Base-by-base conservation (phyloP, 306 rosid genomes). In the Citrullus mucosospermus region DNA sequence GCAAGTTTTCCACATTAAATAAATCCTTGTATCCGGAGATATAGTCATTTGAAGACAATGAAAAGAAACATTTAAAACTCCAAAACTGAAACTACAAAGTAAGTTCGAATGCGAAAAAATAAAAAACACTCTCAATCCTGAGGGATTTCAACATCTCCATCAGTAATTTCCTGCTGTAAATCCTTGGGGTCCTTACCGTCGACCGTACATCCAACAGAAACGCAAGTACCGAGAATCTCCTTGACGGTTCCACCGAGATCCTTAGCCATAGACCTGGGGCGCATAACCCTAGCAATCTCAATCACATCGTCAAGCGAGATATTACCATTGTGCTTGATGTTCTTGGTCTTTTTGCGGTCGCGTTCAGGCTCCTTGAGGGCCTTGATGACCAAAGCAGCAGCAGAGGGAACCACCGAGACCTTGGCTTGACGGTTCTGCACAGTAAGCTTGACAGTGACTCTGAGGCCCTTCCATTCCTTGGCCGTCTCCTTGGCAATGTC, bases 401-500 rank as follows among this genome's bases (percentile, higher is more conserved):
- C 93, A 5, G 97, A 92, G 0, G 97, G 97, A 8, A 92, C 95
- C 9, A 92, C 97, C 2, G 97, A 60, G 38, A 92, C 97, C 89
- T 92, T 92, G 5, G 97, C 97, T 80, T 92, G 97, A 0, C 96
- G 88, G n/a, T 92, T 92, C 88, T 92, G 97, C 2, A 90, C 96
- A 0, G 96, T 92, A 0, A 92, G 93, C 86, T 91, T 89, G n/a
- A 89, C 93, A 4, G 89, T 87, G 30, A 89, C 91, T 1, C 91
- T 80, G 43, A 89, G 86, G 9, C 93, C 93, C 88, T 89, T 89
- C 93, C 93, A 89, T 34, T 86, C 91, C 84, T 87, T 89, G 28
- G 93, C 93, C 1, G 90, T 89, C 78, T 89, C 91, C 32, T 89
- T 89, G 53, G 93, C 90, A 3, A 90, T 90, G 86, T 90, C 93